Evolutionary conservation across 2,329 filamentous ascomycete genomes (phyloP), one percentile per base, ranked within the genome.

Genomic region (Mariannaea elegans): DNA sequence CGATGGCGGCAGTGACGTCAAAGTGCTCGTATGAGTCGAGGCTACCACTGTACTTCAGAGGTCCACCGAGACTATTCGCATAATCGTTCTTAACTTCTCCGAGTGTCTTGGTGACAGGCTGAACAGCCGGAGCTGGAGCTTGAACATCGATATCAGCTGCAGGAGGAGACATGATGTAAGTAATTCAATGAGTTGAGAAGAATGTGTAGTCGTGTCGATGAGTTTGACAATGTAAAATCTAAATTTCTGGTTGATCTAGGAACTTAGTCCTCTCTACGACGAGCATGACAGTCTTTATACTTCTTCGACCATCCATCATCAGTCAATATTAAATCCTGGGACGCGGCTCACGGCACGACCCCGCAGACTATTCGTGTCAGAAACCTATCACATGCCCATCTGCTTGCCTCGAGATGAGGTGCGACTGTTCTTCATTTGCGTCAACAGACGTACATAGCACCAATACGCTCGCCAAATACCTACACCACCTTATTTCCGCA

Each of bases 1-100:
- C 57, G 29, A 61, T 57, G 8, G 50, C 52, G 10, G 61, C 44
- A 9, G 61, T 63, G 18, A 61, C 48, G 27, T 63, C 61, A 31
- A 58, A 63, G 7, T 57, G 53, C 24, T 57, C 61, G 12, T 61
- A 44, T 0, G n/a, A 23, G 24, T 61, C 49, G 6, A 63, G 49
- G 12, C 42, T 55, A 5, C 57, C 58, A 6, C 52, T 19, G 34
- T 63, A 61, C 2, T 38, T 48, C 8, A 64, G 31, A 23, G 61
- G 61, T 1, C 53, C 36, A 13, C 61, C 44, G 14, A 57, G 52
- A 13, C 52, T 51, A 18, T 44, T 51, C 21, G 34, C 32, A 24
- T 39, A 56, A 34, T 5, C 44, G 52, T 10, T 38, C 42, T 57
- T 61, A 51, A 18, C 29, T 2, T 41, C 10, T 12, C 12, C 53